These are phyloP conservation scores for Talaromyces piceae DNA, from an alignment of 2,329 filamentous ascomycete species.

Conservation along the genomic window DNA sequence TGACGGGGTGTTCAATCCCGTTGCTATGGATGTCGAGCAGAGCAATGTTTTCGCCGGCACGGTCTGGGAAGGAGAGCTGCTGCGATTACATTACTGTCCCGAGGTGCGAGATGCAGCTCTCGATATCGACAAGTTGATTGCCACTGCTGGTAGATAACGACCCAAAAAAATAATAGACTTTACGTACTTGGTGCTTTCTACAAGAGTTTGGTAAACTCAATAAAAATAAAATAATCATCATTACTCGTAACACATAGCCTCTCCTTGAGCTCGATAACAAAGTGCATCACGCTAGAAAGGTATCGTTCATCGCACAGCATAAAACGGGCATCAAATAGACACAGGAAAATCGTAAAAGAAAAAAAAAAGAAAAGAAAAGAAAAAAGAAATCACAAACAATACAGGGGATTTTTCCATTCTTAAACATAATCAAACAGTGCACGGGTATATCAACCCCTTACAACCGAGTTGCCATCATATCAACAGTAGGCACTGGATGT, in stretches of 20 bases:
- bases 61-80: conserved; percentile 86
- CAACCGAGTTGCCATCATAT: too few species aligned
- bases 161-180: neutral
- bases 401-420: conserved; percentile 3
- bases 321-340: conserved; percentile 1
- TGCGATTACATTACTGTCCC: conserved; percentile 79
- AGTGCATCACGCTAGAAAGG: conserved; percentile 1
- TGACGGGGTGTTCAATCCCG: conserved; percentile 75
- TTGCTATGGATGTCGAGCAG: conserved; percentile 66
- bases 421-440: conserved; percentile 9
- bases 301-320: conserved; percentile 1
- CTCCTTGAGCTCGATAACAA: conserved; percentile 7
- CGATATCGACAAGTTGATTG: conserved; percentile 54
- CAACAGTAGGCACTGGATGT: neutral
- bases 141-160: conserved; percentile 1
- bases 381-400: conserved; percentile 1
- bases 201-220: conserved; percentile 6
- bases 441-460: too few species aligned
- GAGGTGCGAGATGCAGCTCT: conserved; percentile 70
- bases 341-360: conserved; percentile 11
- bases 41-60: conserved; percentile 88
- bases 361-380: conserved; percentile 5
- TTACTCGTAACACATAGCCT: conserved; percentile 10
- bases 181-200: too few species aligned
- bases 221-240: conserved; percentile 9